Percentiles rank a stretch among this genome's conserved stretches.
phyloP scores from a whole-genome alignment of 352 stramenopile species.

The Phytophthora cryptogea region DNA sequence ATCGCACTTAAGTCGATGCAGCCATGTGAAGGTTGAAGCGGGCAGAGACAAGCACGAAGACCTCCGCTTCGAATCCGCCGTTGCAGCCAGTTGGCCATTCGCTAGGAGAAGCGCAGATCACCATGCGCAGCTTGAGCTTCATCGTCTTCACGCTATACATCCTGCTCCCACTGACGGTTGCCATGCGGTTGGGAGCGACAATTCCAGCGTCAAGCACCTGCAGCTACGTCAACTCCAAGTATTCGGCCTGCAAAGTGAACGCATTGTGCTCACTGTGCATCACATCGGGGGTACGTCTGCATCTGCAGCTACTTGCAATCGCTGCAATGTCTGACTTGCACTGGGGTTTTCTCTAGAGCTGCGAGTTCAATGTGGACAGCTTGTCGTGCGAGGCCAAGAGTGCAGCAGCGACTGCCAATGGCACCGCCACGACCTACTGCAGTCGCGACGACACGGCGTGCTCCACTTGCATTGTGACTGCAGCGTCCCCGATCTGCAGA shows the following conservation, averaged over 20 bases:
- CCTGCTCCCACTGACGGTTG: neutral
- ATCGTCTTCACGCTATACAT: neutral
- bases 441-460: constrained; percentile 29
- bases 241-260: constrained; percentile 42
- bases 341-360: constrained; percentile 26
- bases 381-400: constrained; percentile 30
- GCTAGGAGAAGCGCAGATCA: neutral
- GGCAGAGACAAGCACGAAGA: neutral
- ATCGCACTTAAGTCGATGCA: too few relatives aligned
- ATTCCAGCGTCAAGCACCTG: constrained; percentile 29
- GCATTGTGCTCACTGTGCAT: constrained; percentile 45
- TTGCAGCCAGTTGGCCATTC: constrained; percentile 3
- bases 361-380: constrained; percentile 36
- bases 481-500: constrained; percentile 32
- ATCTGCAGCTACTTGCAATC: neutral
- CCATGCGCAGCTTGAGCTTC: neutral
- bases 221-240: constrained; percentile 29
- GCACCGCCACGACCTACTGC: constrained; percentile 34
- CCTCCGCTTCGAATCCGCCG: constrained; percentile 1
- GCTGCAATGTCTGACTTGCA: neutral
- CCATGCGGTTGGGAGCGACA: neutral
- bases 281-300: constrained; percentile 25
- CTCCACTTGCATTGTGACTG: constrained; percentile 23
- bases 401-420: constrained; percentile 1
- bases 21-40: neutral